Percentiles rank a stretch among this genome's conserved stretches.
These are phyloP conservation scores for Phytopythium oedochilum DNA, from an alignment of 352 stramenopile species.

Conservation along the genomic window DNA sequence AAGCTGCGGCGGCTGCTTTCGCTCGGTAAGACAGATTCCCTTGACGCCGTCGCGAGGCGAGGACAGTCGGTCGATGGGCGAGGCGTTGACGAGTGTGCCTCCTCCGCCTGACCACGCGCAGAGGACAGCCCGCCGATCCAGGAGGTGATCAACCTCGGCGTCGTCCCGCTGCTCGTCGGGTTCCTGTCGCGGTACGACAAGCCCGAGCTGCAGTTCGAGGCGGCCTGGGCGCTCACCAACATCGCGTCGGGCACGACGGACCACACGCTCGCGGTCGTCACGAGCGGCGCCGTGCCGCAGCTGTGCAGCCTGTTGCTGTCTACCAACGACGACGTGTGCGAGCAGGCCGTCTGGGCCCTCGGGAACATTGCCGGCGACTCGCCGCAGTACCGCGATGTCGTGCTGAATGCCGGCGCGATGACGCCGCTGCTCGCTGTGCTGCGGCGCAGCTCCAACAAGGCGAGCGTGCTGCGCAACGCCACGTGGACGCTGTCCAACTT, in stretches of 20 bases:
- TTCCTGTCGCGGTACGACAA: slow-evolving; percentile 97
- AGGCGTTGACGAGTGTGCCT: background rate
- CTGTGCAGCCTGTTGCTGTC: slow-evolving; percentile 93
- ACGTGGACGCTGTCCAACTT: slow-evolving; percentile 99
- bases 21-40: slow-evolving; percentile 65
- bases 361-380: slow-evolving; percentile 99
- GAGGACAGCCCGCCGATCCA: slow-evolving; percentile 99
- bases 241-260: slow-evolving; percentile 98
- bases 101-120: slow-evolving; percentile 6
- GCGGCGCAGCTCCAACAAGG: slow-evolving; percentile 83
- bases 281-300: slow-evolving; percentile 96
- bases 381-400: slow-evolving; percentile 94
- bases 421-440: slow-evolving; percentile 95
- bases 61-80: no score
- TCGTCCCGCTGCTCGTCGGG: slow-evolving; percentile 98
- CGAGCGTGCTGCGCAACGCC: slow-evolving; percentile 97
- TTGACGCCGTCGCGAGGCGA: no score
- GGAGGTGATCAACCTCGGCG: slow-evolving; percentile 97
- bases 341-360: slow-evolving; percentile 96
- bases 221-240: slow-evolving; percentile 99
- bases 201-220: slow-evolving; percentile 95
- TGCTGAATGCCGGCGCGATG: slow-evolving; percentile 91
- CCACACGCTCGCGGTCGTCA: slow-evolving; percentile 97
- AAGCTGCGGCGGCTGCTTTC: slow-evolving; percentile 97
- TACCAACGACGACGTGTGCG: slow-evolving; percentile 96